Base-by-base conservation (phyloP, 2,329 filamentous ascomycete genomes). In the Fusarium marasasianum region DNA sequence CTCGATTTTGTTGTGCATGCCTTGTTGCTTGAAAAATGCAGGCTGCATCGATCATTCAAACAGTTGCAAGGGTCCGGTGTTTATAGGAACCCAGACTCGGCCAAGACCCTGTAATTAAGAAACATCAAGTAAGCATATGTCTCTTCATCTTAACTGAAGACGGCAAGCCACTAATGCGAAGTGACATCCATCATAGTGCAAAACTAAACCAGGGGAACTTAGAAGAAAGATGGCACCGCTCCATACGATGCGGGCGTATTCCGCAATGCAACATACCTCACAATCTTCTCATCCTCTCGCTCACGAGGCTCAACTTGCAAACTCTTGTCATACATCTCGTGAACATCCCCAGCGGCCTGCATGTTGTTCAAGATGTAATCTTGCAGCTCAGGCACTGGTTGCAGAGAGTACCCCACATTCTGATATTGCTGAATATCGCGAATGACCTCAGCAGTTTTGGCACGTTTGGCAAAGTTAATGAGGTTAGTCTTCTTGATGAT, bases 311-410 rank as follows among this genome's bases (percentile, higher is more conserved):
- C 96, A 69, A 99, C 92, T 79, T 92, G 89, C 84, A 99, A 87
- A 85, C 95, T 98, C 88, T 95, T 95, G 83, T 98, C 95, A 86
- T 98, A 99, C 96, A 98, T 98, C 87, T 98, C 96, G 83, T 98
- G 95, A 73, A 99, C 96, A 82, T 98, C 96, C 59, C 95, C 94
- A 8, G 96, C 96, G 37, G 92, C 93, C 84, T 97, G 93, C 93
- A 98, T 97, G 82, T 98, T 98, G 82, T 92, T 95, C 76, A 98
- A 85, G 75, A 99, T 98, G 84, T 98, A 99, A 77, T 98, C 95
- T 82, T 98, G 96, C 75, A 99, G 87, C 84, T 98, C 96, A 5
- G 92, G 90, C 22, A 99, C 96, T 1, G 95, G 90, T 80, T 97
- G 94, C 59, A 99, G 86, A 13, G 93, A 92, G 81, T 98, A 99